Evolutionary conservation across 345 rosid genomes (phyloP), one percentile per base, ranked within the genome.

Genomic region (Rhodamnia rubescens): DNA sequence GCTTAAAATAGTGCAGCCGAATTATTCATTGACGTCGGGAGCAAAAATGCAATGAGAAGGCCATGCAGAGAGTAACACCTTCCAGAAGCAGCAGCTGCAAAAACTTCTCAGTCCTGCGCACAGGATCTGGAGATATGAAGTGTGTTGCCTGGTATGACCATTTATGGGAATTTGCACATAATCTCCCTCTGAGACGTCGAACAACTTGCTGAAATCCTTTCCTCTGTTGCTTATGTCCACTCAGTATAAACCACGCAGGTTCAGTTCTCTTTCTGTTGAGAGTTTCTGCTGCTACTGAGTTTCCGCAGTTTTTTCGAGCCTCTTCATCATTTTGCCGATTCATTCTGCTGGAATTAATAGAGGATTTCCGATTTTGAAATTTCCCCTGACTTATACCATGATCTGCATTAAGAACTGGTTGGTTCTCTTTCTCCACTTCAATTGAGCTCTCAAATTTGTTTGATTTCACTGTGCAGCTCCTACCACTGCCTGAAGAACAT

Each of bases 131-230:
- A 81, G 92, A 90, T 58, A 97, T 91, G 85, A 93, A 95, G 83
- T 97, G 99, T 56, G 99, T 97, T 87, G 98, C 99, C 89, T 95
- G 98, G 89, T 95, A 97, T 58, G 98, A 96, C 98, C 99, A 97
- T 24, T 94, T 96, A 91, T 97, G 98, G 89, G 98, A 97, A 89
- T 96, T 96, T 87, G 92, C 92, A 88, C 98, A 97, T 61, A 87
- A 85, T 90, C 91, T 95, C 54, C 99, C 99, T 87, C 91, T 93
- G 90, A 97, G 85, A 44, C 89, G 84, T 89, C 88, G 93, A 84
- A 96, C 89, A 51, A 93, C 89, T 90, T 92, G 88, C 89, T 92
- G 99, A 88, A 91, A 94, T 88, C 93, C 94, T 85, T 94, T 94
- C 85, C 98, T 95, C 89, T 94, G 95, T 24, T 85, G 78, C 87